A percentile compares a stretch with the other conserved stretches of the same genome.
Evolutionary conservation across 2,329 filamentous ascomycete species (phyloP).

Genomic region (Penicillium decumbens): DNA sequence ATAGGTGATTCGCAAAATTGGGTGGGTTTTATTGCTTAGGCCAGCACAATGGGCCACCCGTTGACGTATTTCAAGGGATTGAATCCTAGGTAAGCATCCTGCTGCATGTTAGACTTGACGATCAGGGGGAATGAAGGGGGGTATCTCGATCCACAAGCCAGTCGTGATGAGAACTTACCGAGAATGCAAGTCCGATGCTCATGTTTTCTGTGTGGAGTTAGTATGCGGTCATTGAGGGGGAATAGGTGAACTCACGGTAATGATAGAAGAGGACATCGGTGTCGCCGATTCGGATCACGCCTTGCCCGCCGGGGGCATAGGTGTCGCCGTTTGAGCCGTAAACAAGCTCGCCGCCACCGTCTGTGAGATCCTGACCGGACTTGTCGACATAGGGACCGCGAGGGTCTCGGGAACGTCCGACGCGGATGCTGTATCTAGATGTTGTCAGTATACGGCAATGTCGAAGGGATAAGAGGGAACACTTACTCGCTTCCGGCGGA

Average conservation of each 20-base stretch:
- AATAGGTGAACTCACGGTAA: conserved; percentile 25
- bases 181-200: conserved; percentile 28
- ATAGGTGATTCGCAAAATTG: not conserved
- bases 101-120: conserved; percentile 14
- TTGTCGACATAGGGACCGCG: conserved; percentile 56
- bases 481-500: conserved; percentile 50
- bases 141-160: conserved; percentile 16
- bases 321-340: conserved; percentile 57
- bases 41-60: conserved; percentile 30
- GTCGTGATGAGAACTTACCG: conserved; percentile 19
- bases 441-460: conserved; percentile 1
- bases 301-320: conserved; percentile 64
- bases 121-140: conserved; percentile 15
- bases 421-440: conserved; percentile 56
- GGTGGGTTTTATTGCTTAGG: conserved; percentile 8
- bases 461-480: not conserved
- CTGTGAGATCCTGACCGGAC: conserved; percentile 48
- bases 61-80: conserved; percentile 30
- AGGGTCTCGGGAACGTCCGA: conserved; percentile 54
- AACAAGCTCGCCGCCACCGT: conserved; percentile 58
- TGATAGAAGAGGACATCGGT: conserved; percentile 35
- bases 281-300: conserved; percentile 49
- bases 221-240: not conserved
- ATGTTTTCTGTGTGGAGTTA: conserved; percentile 26
- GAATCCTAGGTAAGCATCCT: conserved; percentile 33